Percentiles rank a stretch among this genome's conserved stretches.
These are phyloP conservation scores for Lithohypha guttulata DNA, from an alignment of 2,329 filamentous ascomycete species.

Conservation along the genomic window DNA sequence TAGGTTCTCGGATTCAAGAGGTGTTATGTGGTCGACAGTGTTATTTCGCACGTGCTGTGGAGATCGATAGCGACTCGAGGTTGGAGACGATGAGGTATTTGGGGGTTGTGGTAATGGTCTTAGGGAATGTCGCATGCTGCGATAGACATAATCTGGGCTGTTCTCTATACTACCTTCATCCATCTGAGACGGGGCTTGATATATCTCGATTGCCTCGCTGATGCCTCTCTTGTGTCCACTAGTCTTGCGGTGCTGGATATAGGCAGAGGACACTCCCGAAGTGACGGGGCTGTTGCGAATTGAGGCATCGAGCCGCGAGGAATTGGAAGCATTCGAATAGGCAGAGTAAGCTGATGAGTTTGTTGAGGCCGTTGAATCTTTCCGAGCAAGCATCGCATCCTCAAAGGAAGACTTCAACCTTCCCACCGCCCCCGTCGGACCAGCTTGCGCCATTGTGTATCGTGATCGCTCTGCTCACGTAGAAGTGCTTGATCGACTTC, in stretches of 20 bases:
- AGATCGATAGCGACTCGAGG: constrained; percentile 22
- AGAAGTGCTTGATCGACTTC: too few species aligned
- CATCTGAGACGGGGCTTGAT: constrained; percentile 39
- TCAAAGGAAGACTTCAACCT: constrained; percentile 78
- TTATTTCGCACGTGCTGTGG: constrained; percentile 46
- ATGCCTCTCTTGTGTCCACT: constrained; percentile 60
- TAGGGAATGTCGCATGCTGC: constrained; percentile 63
- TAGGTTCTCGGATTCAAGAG: constrained; percentile 40
- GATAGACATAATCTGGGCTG: constrained; percentile 56
- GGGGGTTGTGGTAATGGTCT: constrained; percentile 62
- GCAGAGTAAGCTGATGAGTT: constrained; percentile 42
- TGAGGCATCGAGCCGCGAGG: constrained; percentile 39
- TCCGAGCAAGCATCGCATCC: constrained; percentile 97
- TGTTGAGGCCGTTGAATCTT: constrained; percentile 47
- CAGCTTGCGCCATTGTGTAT: too few species aligned
- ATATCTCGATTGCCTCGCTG: constrained; percentile 57
- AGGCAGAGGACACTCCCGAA: constrained; percentile 57
- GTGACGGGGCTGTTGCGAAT: constrained; percentile 59
- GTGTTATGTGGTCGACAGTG: constrained; percentile 51
- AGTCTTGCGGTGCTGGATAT: constrained; percentile 28
- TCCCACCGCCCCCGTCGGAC: too few species aligned
- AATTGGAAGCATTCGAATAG: constrained; percentile 20
- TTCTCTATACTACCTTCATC: constrained; percentile 31
- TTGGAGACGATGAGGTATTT: constrained; percentile 35
- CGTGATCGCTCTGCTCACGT: too few species aligned